Base-by-base conservation (phyloP, 2,329 filamentous ascomycete genomes). In the Phaeosphaeria sp. region DNA sequence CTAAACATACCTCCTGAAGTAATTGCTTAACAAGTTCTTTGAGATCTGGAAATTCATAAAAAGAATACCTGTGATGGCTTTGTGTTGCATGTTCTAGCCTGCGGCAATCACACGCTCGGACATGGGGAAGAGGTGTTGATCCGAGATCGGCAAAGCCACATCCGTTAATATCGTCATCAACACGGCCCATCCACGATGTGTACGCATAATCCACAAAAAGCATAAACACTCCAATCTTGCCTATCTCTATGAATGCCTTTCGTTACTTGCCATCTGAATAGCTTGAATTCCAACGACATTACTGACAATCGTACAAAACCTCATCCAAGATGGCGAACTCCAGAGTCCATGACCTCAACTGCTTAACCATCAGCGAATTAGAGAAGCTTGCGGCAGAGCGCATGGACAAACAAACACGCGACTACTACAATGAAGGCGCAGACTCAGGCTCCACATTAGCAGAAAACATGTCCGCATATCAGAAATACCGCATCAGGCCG, bases 331-430 rank as follows among this genome's bases (percentile, higher is more conserved):
- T 69, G 66, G 21, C 66, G 17, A 54, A 57, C 42, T 58, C 60
- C 43, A 64, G 62, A 30, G 54, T 55, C 2, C 62, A 56, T 23
- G 65, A 73, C 18, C 61, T 72, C 53, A 65, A 72, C 17, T 73
- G 71, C 52, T 60, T 72, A 1, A 73, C 64, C 2, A 72, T 73
- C 22, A 48, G 52, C 10, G 71, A 73, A 21, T 59, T 73, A 17
- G 64, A 71, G 46, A 60, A 60, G 20, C 63, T 68, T 4, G 69
- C 71, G 5, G 62, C 63, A 1, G 60, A 72, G 42, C 66, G 66
- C 50, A 73, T 73, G 70, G 67, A 70, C 62, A 73, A 72, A 52
- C 69, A 71, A 41, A 70, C 67, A 11, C 67, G 67, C 50, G 67
- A 72, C 49, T 71, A 70, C 46, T 71, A 69, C 55, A 72, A 71